These are phyloP conservation scores for Didymella pomorum DNA, from an alignment of 2,329 filamentous ascomycete genomes.

Conservation along the genomic window DNA sequence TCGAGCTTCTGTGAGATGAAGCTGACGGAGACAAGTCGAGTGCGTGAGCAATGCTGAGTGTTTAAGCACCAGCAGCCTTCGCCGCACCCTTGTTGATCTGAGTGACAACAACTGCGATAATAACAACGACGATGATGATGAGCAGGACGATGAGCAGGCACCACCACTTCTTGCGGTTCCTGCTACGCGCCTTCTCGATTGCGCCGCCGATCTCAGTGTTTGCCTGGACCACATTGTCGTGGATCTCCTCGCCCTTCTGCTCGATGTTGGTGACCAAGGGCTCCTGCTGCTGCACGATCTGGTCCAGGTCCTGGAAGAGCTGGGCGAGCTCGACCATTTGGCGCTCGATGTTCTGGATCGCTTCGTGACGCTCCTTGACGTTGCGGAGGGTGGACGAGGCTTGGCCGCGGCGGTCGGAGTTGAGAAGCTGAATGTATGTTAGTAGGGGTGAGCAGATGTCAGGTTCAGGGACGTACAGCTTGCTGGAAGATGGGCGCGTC, in stretches of 20 bases:
- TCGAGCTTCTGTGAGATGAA: not conserved
- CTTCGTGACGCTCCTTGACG: slow-evolving; percentile 82
- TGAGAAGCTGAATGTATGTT: slow-evolving; percentile 66
- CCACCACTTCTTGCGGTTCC: slow-evolving; percentile 93
- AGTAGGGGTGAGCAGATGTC: slow-evolving; percentile 12
- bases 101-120: slow-evolving; percentile 51
- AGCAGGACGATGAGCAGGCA: slow-evolving; percentile 75
- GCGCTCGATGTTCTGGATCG: slow-evolving; percentile 89
- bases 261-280: slow-evolving; percentile 81
- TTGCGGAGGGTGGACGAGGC: slow-evolving; percentile 80
- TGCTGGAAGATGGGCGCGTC: slow-evolving; percentile 87
- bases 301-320: slow-evolving; percentile 89
- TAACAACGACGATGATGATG: slow-evolving; percentile 49
- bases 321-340: slow-evolving; percentile 88
- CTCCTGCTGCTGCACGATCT: slow-evolving; percentile 86
- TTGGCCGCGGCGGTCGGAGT: slow-evolving; percentile 81
- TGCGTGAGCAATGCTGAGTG: too few species aligned
- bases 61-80: not conserved
- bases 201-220: slow-evolving; percentile 85
- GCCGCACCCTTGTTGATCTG: slow-evolving; percentile 37
- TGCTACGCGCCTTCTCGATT: slow-evolving; percentile 74
- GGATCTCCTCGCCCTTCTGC: slow-evolving; percentile 83
- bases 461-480: slow-evolving; percentile 59
- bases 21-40: not conserved
- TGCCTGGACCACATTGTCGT: slow-evolving; percentile 82